Evolutionary conservation across 306 rosid species (phyloP).

Genomic region (Sindora glabra): DNA sequence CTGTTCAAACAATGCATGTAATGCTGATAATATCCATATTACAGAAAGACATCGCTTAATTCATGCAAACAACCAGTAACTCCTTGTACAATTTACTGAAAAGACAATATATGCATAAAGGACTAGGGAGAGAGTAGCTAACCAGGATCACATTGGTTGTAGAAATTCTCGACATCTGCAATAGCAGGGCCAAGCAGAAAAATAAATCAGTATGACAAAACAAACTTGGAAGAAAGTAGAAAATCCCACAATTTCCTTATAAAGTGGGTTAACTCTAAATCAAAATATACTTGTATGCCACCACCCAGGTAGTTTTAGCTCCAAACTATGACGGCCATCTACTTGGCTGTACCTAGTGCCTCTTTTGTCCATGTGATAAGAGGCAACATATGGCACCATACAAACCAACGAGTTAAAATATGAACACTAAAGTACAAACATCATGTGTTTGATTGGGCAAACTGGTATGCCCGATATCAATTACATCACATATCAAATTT

Average conservation of each 20-base stretch:
- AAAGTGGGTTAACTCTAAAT: neutral
- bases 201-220: slow-evolving; percentile 13
- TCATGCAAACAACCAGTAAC: neutral
- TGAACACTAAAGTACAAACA: neutral
- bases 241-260: neutral
- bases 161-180: slow-evolving; percentile 88
- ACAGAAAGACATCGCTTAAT: neutral
- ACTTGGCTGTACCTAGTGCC: neutral
- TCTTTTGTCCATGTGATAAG: neutral
- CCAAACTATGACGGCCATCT: neutral
- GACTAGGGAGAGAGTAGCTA: neutral
- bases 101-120: neutral
- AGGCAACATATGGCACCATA: neutral
- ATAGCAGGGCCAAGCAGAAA: slow-evolving; percentile 17
- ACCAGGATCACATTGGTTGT: slow-evolving; percentile 88
- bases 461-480: neutral
- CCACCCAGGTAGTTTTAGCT: neutral
- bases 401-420: neutral
- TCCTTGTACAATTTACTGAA: neutral
- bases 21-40: too few species aligned
- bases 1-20: neutral
- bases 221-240: neutral
- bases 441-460: too few species aligned
- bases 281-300: neutral
- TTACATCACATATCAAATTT: neutral